A percentile compares a stretch with the other conserved stretches of the same genome.
phyloP scores from a whole-genome alignment of 768 basidiomycete species.

The Bullera alba region DNA sequence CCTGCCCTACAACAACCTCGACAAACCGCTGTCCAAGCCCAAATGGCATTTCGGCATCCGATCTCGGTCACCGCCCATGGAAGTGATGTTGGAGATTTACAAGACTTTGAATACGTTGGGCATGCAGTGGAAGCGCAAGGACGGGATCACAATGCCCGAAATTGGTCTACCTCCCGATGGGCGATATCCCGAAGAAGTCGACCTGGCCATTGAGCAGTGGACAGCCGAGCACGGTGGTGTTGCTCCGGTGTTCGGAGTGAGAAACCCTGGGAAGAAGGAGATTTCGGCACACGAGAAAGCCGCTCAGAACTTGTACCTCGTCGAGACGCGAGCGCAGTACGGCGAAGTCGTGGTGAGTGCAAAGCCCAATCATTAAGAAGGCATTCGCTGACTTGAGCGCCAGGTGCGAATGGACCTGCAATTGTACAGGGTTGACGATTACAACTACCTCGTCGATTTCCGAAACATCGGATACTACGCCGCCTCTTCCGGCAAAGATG shows the following conservation, averaged over 20 bases:
- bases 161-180: slow-evolving; percentile 43
- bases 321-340: slow-evolving; percentile 84
- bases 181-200: slow-evolving; percentile 56
- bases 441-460: slow-evolving; percentile 97
- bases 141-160: slow-evolving; percentile 48
- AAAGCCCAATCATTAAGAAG: background rate
- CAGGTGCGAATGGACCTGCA: slow-evolving; percentile 96
- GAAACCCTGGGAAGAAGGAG: slow-evolving; percentile 44
- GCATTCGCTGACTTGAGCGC: slow-evolving; percentile 4
- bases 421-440: slow-evolving; percentile 89
- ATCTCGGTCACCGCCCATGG: slow-evolving; percentile 85
- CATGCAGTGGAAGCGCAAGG: slow-evolving; percentile 98
- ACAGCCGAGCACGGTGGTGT: slow-evolving; percentile 41
- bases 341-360: slow-evolving; percentile 78
- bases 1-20: slow-evolving; percentile 50
- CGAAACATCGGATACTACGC: slow-evolving; percentile 89
- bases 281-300: slow-evolving; percentile 46
- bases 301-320: slow-evolving; percentile 65
- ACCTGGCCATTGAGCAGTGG: slow-evolving; percentile 58
- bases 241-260: slow-evolving; percentile 54
- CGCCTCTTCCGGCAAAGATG: slow-evolving; percentile 7
- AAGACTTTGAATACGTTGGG: slow-evolving; percentile 77
- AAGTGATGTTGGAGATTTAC: slow-evolving; percentile 99
- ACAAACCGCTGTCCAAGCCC: slow-evolving; percentile 55
- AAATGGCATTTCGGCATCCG: slow-evolving; percentile 99